These are phyloP conservation scores for Aulographum hederae DNA, from an alignment of 2,329 filamentous ascomycete species.

Conservation along the genomic window DNA sequence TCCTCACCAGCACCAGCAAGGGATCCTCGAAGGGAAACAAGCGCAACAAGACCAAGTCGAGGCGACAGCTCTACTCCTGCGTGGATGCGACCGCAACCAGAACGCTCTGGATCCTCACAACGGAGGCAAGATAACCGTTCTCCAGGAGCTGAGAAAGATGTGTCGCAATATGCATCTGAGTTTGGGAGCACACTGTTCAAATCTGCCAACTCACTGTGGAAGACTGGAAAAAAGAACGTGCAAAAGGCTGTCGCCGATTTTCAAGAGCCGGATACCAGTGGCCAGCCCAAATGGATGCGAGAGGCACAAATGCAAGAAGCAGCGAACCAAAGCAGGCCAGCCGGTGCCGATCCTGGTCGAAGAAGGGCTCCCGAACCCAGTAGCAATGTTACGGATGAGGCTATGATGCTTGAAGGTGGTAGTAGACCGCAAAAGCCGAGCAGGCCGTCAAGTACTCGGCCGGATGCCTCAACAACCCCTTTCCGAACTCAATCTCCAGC, in stretches of 20 bases:
- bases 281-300: constrained; percentile 90
- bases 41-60: too few species aligned
- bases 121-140: constrained; percentile 35
- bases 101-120: constrained; percentile 27
- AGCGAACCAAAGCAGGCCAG: constrained; percentile 11
- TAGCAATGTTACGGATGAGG: constrained; percentile 31
- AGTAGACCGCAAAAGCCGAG: constrained; percentile 7
- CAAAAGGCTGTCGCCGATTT: constrained; percentile 86
- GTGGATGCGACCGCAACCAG: constrained; percentile 44
- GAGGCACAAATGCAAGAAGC: constrained; percentile 33
- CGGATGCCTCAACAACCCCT: constrained; percentile 2
- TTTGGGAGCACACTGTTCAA: constrained; percentile 77
- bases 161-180: constrained; percentile 64
- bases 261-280: constrained; percentile 48
- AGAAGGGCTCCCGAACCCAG: constrained; percentile 11
- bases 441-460: too few species aligned
- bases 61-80: constrained; percentile 30
- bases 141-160: constrained; percentile 47
- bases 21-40: constrained; percentile 5
- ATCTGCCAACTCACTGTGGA: constrained; percentile 90
- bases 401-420: constrained; percentile 59
- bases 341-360: too few species aligned
- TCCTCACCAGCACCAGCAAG: constrained; percentile 1
- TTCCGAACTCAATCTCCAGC: neutral
- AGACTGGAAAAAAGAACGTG: constrained; percentile 78